Evolutionary conservation across 768 basidiomycete species (phyloP), one percentile per base, ranked within the genome.

Genomic region (Macrolepiota dolichaula): DNA sequence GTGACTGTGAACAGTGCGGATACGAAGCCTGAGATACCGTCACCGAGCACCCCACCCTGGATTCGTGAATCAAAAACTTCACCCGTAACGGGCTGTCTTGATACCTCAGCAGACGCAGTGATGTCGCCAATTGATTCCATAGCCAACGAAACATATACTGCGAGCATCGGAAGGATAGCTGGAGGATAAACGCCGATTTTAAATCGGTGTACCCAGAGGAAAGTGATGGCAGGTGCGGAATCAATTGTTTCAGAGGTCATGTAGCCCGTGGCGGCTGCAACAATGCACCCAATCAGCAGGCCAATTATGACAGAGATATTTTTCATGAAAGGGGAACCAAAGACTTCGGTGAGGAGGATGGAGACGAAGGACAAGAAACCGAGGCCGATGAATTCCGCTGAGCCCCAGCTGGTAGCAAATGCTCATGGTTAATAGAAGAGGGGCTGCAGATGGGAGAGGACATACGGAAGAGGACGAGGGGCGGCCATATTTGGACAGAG

Each of bases 81-180:
- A 0, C 92, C 93, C 24, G 84, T 81, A 29, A 94, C 89, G 9
- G 79, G 73, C n/a, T 90, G 77, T 10, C 85, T 83, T 2, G 91
- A 93, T 12, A 91, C 89, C 70, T 95, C 93, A 1, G 88, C 87
- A 12, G 88, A 88, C 0, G 92, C 90, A 1, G 91, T 90, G 65
- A 91, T 85, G 66, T 94, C 92, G 3, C 92, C 92, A 55, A 92
- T 93, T 6, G 90, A 87, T 72, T 94, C 92, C 87, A 94, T 89
- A 0, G 87, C 83, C 0, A 85, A 70, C 0, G 89, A 89, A 6
- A 92, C 85, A 63, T 76, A 76, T 6, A 77, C 74, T 29, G 76
- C 75, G 32, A 78, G 62, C 76, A 74, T 82, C 2, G 80, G 80
- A 25, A 82, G 62, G 36, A 81, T 80, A 3, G 80, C 88, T 77